Percentiles rank a stretch among this genome's conserved stretches.
Evolutionary conservation across 768 basidiomycete genomes (phyloP).

Genomic region (Crassisporium funariophilum): DNA sequence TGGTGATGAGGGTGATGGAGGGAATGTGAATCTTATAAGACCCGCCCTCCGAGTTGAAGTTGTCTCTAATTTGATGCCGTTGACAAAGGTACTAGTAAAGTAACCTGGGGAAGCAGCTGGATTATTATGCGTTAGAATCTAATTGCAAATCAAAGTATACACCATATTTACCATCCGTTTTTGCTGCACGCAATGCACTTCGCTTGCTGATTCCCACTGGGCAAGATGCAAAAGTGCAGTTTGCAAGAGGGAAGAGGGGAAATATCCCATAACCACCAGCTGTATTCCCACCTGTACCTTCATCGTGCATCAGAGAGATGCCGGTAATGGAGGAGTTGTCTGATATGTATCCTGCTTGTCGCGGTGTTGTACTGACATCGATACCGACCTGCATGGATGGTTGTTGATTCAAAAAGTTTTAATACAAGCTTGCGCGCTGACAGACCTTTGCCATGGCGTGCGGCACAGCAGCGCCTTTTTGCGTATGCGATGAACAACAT

Average conservation of each 20-base stretch:
- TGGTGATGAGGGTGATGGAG: slow-evolving; percentile 29
- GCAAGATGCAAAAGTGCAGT: slow-evolving; percentile 44
- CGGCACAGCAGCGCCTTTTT: slow-evolving; percentile 44
- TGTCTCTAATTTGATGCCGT: slow-evolving; percentile 52
- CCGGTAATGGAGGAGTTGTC: slow-evolving; percentile 47
- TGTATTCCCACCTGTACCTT: slow-evolving; percentile 55
- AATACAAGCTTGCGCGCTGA: not conserved
- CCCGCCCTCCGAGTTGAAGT: slow-evolving; percentile 63
- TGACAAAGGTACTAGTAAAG: slow-evolving; percentile 49
- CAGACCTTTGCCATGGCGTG: slow-evolving; percentile 55
- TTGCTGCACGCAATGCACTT: slow-evolving; percentile 41
- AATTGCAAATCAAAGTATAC: too few species aligned
- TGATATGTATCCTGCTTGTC: slow-evolving; percentile 53
- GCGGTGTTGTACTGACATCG: slow-evolving; percentile 48
- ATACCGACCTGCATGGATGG: slow-evolving; percentile 44
- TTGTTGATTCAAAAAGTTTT: not conserved
- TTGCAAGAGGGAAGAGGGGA: slow-evolving; percentile 47
- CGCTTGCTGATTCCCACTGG: slow-evolving; percentile 44
- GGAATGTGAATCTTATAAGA: slow-evolving; percentile 62
- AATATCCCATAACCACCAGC: slow-evolving; percentile 54
- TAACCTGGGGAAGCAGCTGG: slow-evolving; percentile 49
- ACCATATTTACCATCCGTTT: slow-evolving; percentile 40
- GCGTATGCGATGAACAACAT: not conserved
- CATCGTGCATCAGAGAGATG: slow-evolving; percentile 55
- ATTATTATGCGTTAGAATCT: too few species aligned